phyloP scores from a whole-genome alignment of 176 grass and related monocot species.

The Pontederia crassipes region DNA sequence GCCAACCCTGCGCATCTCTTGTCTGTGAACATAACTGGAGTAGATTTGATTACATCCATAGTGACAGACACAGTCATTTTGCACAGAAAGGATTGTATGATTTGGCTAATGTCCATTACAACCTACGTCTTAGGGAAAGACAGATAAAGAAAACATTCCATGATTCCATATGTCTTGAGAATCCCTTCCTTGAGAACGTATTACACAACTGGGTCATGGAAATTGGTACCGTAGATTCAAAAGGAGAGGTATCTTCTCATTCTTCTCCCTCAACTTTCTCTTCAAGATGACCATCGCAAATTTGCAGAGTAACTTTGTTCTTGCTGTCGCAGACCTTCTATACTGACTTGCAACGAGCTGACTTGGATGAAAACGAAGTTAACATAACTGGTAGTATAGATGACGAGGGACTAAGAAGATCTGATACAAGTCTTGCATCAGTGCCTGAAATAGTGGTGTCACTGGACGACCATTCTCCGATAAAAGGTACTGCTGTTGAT shows the following conservation, averaged over 20 bases:
- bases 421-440: background rate
- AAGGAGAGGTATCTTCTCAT: conserved; percentile 9
- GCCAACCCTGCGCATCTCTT: conserved; percentile 14
- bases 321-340: background rate
- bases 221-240: background rate
- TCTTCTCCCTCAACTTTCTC: background rate
- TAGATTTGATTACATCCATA: conserved; percentile 20
- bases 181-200: conserved; percentile 8
- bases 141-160: conserved; percentile 4
- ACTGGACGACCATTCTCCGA: background rate
- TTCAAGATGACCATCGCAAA: background rate
- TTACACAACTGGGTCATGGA: conserved; percentile 22
- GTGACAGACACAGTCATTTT: conserved; percentile 5
- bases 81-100: conserved; percentile 14
- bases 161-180: conserved; percentile 2
- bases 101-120: conserved; percentile 20
- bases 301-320: background rate
- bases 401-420: background rate
- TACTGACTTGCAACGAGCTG: background rate
- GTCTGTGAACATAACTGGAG: conserved; percentile 22
- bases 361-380: background rate
- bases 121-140: conserved; percentile 20
- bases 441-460: background rate
- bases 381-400: background rate
- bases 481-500: background rate